phyloP scores from a whole-genome alignment of 2,329 filamentous ascomycete species.

The Aspergillus calidoustus region DNA sequence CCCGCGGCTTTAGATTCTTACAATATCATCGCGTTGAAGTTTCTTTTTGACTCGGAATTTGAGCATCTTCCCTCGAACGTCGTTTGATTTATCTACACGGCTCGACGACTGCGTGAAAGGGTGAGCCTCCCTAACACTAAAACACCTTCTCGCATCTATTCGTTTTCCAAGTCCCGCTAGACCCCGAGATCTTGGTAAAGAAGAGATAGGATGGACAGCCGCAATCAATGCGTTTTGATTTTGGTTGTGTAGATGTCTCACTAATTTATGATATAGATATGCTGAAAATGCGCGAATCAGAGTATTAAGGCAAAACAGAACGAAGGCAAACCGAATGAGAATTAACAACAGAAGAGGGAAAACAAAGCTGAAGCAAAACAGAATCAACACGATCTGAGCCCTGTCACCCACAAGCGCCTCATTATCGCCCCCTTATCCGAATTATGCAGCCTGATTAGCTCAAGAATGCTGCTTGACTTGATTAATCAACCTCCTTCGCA shows the following conservation, averaged over 20 bases:
- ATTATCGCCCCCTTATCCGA: not conserved
- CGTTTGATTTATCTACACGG: no score
- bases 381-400: not conserved
- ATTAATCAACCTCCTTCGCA: constrained; percentile 13
- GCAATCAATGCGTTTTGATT: not conserved
- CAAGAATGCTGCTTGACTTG: not conserved
- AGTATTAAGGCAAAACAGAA: constrained; percentile 6
- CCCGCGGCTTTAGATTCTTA: not conserved
- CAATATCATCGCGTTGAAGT: not conserved
- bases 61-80: not conserved
- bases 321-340: not conserved
- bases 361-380: not conserved
- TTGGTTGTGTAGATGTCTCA: not conserved
- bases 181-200: not conserved
- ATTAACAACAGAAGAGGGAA: not conserved
- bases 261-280: not conserved
- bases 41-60: not conserved
- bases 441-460: not conserved
- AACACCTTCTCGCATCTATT: not conserved
- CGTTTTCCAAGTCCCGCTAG: no score
- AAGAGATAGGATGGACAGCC: not conserved
- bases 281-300: not conserved
- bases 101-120: no score
- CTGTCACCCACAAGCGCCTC: not conserved
- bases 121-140: not conserved